Evolutionary conservation across 768 basidiomycete species (phyloP), one percentile per base, ranked within the genome.

Genomic region (Tricholoma flavovirens): DNA sequence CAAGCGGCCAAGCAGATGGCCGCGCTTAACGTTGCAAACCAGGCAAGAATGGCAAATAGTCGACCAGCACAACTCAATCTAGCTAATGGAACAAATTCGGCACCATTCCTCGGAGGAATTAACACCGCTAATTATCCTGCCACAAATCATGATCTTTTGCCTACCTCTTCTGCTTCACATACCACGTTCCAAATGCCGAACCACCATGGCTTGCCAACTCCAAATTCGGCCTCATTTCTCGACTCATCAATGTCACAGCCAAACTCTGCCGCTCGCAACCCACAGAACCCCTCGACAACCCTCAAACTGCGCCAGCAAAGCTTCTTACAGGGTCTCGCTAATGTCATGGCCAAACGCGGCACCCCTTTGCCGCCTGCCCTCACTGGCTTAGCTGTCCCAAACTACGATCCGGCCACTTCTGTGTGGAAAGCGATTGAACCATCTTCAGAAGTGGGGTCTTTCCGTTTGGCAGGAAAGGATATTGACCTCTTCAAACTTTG

Each of bases 1-100:
- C 77, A 83, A 45, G 83, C 78, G 50, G 86, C 86, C 56, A 92
- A 90, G 69, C 90, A 92, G 73, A 87, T 90, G 82, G 86, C 87
- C 29, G 86, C 86, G 9, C 81, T 91, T 61, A 83, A 77, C 63
- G 84, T 80, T 53, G 85, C 77, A 49, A 83, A 77, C 62, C 77
- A 82, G 62, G 80, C 82, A 66, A 77, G 83, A 71, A 78, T 81
- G 61, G 73, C 80, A 65, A 82, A 80, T 60, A 77, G 75, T 70
- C 69, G 73, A 56, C 67, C 67, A 49, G 60, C 69, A 52, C 61
- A 69, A 54, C 63, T 70, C 51, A 63, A 64, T 62, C 59, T 75
- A 55, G 67, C 71, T 55, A 66, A 76, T 75, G 81, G 81, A 77
- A 78, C 80, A 82, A 83, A 79, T 71, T 82, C 86, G 80, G 84